These are phyloP conservation scores for Tulasnella calospora DNA, from an alignment of 768 basidiomycete species.

Conservation along the genomic window DNA sequence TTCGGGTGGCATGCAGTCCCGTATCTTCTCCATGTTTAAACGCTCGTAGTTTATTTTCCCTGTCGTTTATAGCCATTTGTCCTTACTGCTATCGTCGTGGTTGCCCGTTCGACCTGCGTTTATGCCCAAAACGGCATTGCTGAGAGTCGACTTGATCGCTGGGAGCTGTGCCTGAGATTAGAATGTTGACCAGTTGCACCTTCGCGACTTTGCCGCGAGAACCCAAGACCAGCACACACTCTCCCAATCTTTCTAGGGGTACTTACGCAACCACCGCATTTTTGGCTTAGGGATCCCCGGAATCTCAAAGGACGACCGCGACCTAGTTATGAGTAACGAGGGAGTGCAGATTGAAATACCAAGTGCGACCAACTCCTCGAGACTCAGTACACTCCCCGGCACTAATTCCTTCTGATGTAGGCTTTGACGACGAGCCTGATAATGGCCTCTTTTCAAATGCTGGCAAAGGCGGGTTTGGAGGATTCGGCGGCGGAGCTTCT, in stretches of 20 bases:
- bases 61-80: not conserved
- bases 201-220: not conserved
- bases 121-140: not conserved
- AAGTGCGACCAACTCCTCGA: conserved; percentile 39
- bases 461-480: conserved; percentile 22
- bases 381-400: not conserved
- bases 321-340: conserved; percentile 27
- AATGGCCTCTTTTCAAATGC: conserved; percentile 62
- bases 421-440: conserved; percentile 68
- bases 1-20: not conserved
- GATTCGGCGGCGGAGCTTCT: conserved; percentile 14
- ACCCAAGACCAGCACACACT: not conserved
- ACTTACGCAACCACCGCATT: not conserved
- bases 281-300: not conserved
- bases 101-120: not conserved
- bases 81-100: not conserved
- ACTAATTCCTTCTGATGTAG: conserved; percentile 37
- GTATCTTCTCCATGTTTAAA: not conserved
- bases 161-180: conserved; percentile 4
- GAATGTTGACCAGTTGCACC: not conserved
- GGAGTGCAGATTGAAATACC: conserved; percentile 61
- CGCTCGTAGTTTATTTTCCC: not conserved
- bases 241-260: not conserved
- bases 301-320: not conserved
- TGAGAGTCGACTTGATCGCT: not conserved